These are phyloP conservation scores for Thelephora aurantiotincta DNA, from an alignment of 768 basidiomycete genomes.

Conservation along the genomic window DNA sequence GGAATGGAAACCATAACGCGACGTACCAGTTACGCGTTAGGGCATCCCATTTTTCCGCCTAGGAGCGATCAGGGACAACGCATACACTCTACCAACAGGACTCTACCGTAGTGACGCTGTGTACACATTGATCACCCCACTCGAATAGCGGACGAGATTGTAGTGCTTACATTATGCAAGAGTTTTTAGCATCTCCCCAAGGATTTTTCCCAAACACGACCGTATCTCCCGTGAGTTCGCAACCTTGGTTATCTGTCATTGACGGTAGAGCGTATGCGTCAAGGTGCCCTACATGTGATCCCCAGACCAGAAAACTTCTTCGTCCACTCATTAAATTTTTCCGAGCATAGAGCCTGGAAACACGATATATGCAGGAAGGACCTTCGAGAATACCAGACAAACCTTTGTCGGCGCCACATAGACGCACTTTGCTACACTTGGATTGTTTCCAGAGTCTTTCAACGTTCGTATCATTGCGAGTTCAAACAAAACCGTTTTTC, in stretches of 20 bases:
- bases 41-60: conserved; percentile 97
- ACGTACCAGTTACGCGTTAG: conserved; percentile 74
- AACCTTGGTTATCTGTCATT: conserved; percentile 32
- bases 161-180: conserved; percentile 59
- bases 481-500: conserved; percentile 94
- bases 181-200: conserved; percentile 61
- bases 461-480: conserved; percentile 73
- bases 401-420: conserved; percentile 95
- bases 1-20: not conserved
- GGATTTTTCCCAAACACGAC: conserved; percentile 45
- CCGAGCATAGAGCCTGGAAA: conserved; percentile 70
- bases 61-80: conserved; percentile 9
- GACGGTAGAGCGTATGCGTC: conserved; percentile 1
- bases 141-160: not conserved
- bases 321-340: conserved; percentile 75
- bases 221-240: conserved; percentile 89
- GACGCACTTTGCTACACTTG: conserved; percentile 47
- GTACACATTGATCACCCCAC: not conserved
- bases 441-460: conserved; percentile 22
- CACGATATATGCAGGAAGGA: not conserved
- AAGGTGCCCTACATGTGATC: conserved; percentile 44
- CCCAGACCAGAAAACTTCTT: conserved; percentile 66
- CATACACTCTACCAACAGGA: not conserved
- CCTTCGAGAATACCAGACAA: not conserved
- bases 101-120: conserved; percentile 62